phyloP scores from a whole-genome alignment of 2,329 filamentous ascomycete genomes.

The Ophiostoma sp. region DNA sequence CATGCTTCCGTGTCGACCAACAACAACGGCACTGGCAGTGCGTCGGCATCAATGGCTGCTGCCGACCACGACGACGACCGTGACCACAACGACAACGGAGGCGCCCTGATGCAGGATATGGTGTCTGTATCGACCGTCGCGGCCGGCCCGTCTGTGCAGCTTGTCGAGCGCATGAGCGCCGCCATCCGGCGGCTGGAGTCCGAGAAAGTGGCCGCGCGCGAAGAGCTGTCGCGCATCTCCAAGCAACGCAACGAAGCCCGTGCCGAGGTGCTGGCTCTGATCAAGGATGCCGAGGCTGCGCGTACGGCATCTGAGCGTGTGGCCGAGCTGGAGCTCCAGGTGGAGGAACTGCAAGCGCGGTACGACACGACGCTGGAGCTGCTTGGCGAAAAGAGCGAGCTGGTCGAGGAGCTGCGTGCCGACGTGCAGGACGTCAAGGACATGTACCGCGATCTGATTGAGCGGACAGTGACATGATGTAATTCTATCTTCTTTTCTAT shows the following conservation, averaged over 20 bases:
- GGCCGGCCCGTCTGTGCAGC: constrained; percentile 85
- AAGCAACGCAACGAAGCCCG: constrained; percentile 87
- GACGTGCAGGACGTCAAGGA: constrained; percentile 92
- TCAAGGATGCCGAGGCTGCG: constrained; percentile 77
- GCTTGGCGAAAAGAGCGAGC: constrained; percentile 93
- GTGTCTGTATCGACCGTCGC: constrained; percentile 84
- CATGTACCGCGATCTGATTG: constrained; percentile 90
- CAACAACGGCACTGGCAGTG: background rate
- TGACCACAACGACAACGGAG: constrained; percentile 33
- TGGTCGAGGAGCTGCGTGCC: constrained; percentile 81
- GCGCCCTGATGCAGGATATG: constrained; percentile 72
- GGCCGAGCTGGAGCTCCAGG: constrained; percentile 58
- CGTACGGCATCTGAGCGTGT: constrained; percentile 56
- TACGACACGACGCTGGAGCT: constrained; percentile 92
- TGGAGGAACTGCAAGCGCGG: constrained; percentile 64
- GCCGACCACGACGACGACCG: background rate
- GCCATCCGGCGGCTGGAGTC: constrained; percentile 85
- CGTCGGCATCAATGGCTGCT: background rate
- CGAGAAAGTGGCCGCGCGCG: constrained; percentile 82
- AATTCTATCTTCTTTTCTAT: background rate
- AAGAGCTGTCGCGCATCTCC: constrained; percentile 75
- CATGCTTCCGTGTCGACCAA: constrained; percentile 13
- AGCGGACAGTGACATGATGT: constrained; percentile 59
- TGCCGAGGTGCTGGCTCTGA: constrained; percentile 82
- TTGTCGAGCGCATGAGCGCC: constrained; percentile 93